Base-by-base conservation (phyloP, 768 basidiomycete species). In the Tricholoma bakamatsutake region DNA sequence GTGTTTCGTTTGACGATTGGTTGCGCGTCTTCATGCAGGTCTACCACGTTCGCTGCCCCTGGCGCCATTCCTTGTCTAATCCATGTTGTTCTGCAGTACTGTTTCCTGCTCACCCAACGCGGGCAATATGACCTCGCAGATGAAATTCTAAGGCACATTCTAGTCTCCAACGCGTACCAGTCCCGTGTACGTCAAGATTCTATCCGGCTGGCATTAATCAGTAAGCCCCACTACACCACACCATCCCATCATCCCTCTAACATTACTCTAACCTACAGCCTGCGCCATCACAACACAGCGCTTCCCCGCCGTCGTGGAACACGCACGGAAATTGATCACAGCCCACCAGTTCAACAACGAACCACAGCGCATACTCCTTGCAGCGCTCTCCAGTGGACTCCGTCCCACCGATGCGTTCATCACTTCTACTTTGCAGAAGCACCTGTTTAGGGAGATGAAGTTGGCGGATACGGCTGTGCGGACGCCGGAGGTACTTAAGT, bases 321-420 rank as follows among this genome's bases (percentile, higher is more conserved):
- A 91, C 63, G 80, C 80, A 31, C 83, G 93, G 24, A 88, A 88
- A 59, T 71, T 98, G 31, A 83, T 90, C 55, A 84, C 80, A 31
- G 71, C 73, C 0, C 76, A 93, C 64, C 93, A 96, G 64, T 93
- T 90, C 74, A 87, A 93, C 64, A 89, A 93, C 52, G 92, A 95
- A 40, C 87, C 93, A 0, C 71, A 89, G 11, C 84, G 92, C 5
- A 78, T 98, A 48, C 77, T 96, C 18, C 65, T 87, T 3, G 87
- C 88, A 0, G 80, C 81, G 0, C 78, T 97, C 3, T 83, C 85
- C 0, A 84, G 85, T 56, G 91, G 92, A 0, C 61, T 87, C 4
- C 77, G 77, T 27, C 76, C 87, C 3, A 84, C 87, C 0, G 88
- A 91, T 58, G 80, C 87, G 0, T 90, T 93, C 71, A 85, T 90